Evolutionary conservation across 441 rosid species (phyloP), one percentile per base, ranked within the genome.

Genomic region (Rhodomyrtus psidioides): DNA sequence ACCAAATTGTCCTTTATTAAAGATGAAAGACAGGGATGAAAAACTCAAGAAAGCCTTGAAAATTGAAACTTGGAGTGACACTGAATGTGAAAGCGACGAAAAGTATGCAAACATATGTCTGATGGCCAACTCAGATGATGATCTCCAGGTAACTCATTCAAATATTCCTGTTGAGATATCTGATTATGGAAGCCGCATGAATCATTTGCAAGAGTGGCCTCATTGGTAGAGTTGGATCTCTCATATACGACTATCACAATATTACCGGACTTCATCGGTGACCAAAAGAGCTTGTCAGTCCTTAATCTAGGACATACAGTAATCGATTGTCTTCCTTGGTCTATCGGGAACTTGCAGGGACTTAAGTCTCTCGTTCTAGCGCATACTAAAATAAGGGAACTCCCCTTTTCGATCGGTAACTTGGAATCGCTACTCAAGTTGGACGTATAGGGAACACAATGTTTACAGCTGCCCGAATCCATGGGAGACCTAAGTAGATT

Each of bases 381-480:
- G 4, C 0, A 0, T 28, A 28, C 70, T 15, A 15, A 60, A 7
- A 28, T 60, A 28, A 28, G 6, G 12, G 39, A 15, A 27, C 70
- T 60, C 1, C 39, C 70, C 0, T 0, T 1, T 5, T 60, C 70
- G 0, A 60, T 60, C 15, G 70, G 70, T 2, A 15, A 60, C 39
- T 14, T 60, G 70, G 70, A 60, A 60, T 60, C 39, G 0, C 6
- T 60, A 7, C 12, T 1, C 1, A 17, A 27, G 21, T 60, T 60
- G 2, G 39, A 15, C 16, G 39, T 60, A 2, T 27, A 5, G 0
- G 0, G 1, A 3, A 60, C 70, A 7, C 10, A 28, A 60, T 28
- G 39, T 60, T 10, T 0, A 1, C 21, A 2, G 0, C 15, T 60
- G 0, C 23, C 0, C 0, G 0, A 60, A 60, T 15, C 70, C 27